Evolutionary conservation across 495 filamentous ascomycete genomes (phyloP).

Genomic region (Neurospora africana): DNA sequence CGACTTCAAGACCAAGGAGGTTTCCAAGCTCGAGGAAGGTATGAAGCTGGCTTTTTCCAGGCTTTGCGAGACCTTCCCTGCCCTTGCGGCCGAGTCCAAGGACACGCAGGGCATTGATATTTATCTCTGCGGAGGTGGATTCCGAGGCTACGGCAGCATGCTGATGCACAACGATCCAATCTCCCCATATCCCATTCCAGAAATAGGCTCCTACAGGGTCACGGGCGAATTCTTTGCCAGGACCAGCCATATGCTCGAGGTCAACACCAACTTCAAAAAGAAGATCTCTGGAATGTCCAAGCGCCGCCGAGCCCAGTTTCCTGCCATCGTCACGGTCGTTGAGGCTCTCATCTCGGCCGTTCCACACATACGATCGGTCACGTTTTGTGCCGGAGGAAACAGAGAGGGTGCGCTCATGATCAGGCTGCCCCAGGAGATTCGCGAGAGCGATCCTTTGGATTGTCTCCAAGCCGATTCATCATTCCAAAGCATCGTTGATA

Average conservation of each 20-base stretch:
- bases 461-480: constrained; percentile 21
- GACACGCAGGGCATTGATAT: constrained; percentile 52
- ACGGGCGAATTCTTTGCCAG: constrained; percentile 49
- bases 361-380: constrained; percentile 58
- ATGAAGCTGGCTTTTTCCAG: constrained; percentile 55
- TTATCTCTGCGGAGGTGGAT: constrained; percentile 83
- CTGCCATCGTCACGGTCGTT: constrained; percentile 71
- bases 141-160: constrained; percentile 82
- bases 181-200: constrained; percentile 71
- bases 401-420: constrained; percentile 72
- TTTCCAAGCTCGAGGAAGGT: constrained; percentile 44
- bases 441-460: constrained; percentile 54
- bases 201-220: constrained; percentile 72
- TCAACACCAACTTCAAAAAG: constrained; percentile 40
- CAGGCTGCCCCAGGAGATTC: constrained; percentile 45
- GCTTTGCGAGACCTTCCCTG: constrained; percentile 45
- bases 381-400: constrained; percentile 79
- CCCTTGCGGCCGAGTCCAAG: constrained; percentile 29
- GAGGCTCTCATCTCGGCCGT: constrained; percentile 58
- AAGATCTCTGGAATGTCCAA: constrained; percentile 77
- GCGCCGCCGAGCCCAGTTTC: constrained; percentile 68
- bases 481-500: constrained; percentile 34
- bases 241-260: constrained; percentile 46
- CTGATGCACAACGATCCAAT: constrained; percentile 59
- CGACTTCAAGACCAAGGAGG: constrained; percentile 36